A percentile compares a stretch with the other conserved stretches of the same genome.
Evolutionary conservation across 306 rosid genomes (phyloP).

Genomic region (Glycyrrhiza uralensis): DNA sequence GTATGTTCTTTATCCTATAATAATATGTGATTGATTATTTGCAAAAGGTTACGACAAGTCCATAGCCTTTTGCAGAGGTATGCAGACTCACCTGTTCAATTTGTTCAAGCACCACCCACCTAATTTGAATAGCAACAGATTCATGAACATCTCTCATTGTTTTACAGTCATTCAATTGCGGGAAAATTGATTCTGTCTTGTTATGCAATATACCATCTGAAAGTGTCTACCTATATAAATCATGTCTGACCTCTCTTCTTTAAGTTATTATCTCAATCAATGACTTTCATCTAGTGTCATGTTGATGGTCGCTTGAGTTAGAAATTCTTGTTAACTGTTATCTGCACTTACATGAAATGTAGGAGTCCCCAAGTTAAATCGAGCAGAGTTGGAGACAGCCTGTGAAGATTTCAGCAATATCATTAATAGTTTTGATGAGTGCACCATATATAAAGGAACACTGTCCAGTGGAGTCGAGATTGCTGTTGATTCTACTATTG

Average conservation of each 20-base stretch:
- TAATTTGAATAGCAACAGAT: background rate
- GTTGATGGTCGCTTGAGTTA: background rate
- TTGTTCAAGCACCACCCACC: background rate
- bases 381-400: conserved; percentile 79
- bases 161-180: background rate
- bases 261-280: background rate
- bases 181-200: background rate
- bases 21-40: background rate
- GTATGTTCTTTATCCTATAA: background rate
- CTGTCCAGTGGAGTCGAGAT: conserved; percentile 96
- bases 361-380: conserved; percentile 95
- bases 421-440: conserved; percentile 48
- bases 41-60: background rate
- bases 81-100: background rate
- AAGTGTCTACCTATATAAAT: background rate
- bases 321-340: conserved; percentile 13
- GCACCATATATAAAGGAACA: conserved; percentile 86
- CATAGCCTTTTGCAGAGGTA: background rate
- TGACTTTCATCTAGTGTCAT: background rate
- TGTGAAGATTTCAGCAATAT: conserved; percentile 99
- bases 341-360: conserved; percentile 26
- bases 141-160: background rate
- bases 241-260: background rate
- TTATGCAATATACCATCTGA: background rate
- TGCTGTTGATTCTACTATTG: conserved; percentile 72